Conservation (phyloP, 805 yeast species). For the Pichia insulana region DNA sequence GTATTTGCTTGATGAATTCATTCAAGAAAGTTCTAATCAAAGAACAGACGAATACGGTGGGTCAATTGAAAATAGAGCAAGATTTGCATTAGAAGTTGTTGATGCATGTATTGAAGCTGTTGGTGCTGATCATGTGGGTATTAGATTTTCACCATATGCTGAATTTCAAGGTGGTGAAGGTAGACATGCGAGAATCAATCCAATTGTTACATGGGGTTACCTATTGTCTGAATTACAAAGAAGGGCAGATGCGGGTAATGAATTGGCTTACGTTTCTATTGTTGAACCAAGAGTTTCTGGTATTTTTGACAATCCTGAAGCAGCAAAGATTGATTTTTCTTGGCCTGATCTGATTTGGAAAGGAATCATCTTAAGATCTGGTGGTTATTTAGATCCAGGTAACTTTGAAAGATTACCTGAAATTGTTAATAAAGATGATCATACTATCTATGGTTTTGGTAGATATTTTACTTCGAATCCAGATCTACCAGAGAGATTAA, state of each 20-base stretch:
- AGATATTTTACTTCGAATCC: slow-evolving; percentile 38
- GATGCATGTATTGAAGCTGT: slow-evolving; percentile 42
- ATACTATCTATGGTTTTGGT: slow-evolving; percentile 36
- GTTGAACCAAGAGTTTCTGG: slow-evolving; percentile 73
- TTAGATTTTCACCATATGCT: slow-evolving; percentile 44
- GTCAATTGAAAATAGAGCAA: slow-evolving; percentile 34
- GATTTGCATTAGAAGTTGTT: slow-evolving; percentile 37
- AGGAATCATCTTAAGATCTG: slow-evolving; percentile 17
- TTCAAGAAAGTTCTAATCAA: slow-evolving; percentile 28
- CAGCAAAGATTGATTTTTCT: slow-evolving; percentile 7
- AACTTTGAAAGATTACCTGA: slow-evolving; percentile 12
- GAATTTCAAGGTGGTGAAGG: slow-evolving; percentile 33
- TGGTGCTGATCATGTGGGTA: slow-evolving; percentile 41
- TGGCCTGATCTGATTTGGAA: slow-evolving; percentile 17
- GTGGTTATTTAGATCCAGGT: slow-evolving; percentile 21
- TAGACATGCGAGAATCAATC: slow-evolving; percentile 26
- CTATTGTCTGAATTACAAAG: slow-evolving; percentile 30
- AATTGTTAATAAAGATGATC: slow-evolving; percentile 23
- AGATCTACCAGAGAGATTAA: slow-evolving; percentile 31
- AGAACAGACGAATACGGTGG: slow-evolving; percentile 40
- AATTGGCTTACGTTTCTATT: slow-evolving; percentile 19
- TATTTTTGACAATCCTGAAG: slow-evolving; percentile 11
- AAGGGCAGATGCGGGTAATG: slow-evolving; percentile 20
- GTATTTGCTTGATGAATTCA: slow-evolving; percentile 32
- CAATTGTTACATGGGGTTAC: slow-evolving; percentile 30